phyloP scores from a whole-genome alignment of 805 yeast species.

The Candida chauliodis region DNA sequence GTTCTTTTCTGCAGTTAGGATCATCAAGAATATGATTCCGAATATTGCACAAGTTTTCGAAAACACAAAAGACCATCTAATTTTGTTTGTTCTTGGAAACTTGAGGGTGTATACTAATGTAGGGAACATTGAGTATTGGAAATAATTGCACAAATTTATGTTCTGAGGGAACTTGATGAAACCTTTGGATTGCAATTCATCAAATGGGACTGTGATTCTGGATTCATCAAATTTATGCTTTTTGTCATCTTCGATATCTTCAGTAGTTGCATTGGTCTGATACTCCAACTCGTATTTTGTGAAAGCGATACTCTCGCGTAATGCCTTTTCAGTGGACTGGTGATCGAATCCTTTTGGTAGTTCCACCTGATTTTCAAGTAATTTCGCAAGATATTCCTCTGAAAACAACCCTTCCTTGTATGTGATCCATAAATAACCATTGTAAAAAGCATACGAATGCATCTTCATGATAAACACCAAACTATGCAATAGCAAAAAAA shows the following conservation, averaged over 20 bases:
- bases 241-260: slow-evolving; percentile 7
- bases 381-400: slow-evolving; percentile 37
- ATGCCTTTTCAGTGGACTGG: slow-evolving; percentile 22
- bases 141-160: slow-evolving; percentile 61
- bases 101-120: slow-evolving; percentile 79
- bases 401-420: slow-evolving; percentile 52
- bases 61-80: slow-evolving; percentile 66
- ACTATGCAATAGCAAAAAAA: slow-evolving; percentile 79
- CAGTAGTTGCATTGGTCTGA: slow-evolving; percentile 40
- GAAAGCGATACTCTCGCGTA: slow-evolving; percentile 54
- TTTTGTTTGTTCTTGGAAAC: slow-evolving; percentile 69
- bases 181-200: slow-evolving; percentile 11
- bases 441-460: slow-evolving; percentile 90
- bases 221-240: slow-evolving; percentile 11
- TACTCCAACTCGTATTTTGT: slow-evolving; percentile 68
- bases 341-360: slow-evolving; percentile 22
- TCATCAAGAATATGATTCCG: slow-evolving; percentile 83
- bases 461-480: slow-evolving; percentile 89
- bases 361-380: slow-evolving; percentile 21
- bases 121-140: slow-evolving; percentile 83
- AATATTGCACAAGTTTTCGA: slow-evolving; percentile 76
- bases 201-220: slow-evolving; percentile 6
- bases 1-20: slow-evolving; percentile 68
- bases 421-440: slow-evolving; percentile 81
- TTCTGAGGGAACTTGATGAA: slow-evolving; percentile 63